A percentile compares a stretch with the other conserved stretches of the same genome.
Conservation (phyloP, 495 filamentous ascomycete genomes). For the Delitschia confertaspora region DNA sequence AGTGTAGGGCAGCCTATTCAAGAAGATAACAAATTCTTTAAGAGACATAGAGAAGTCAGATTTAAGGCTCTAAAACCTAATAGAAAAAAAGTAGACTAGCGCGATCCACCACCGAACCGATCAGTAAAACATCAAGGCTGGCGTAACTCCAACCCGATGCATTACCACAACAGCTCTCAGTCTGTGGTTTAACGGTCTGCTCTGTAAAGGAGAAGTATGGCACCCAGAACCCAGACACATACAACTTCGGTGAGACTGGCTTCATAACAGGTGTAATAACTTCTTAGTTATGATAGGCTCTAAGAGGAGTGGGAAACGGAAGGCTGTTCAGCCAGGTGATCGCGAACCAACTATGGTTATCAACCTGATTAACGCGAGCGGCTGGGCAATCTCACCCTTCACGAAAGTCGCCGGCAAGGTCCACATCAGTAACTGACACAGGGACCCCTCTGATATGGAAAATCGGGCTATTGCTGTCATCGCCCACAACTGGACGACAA, state of each 20-base stretch:
- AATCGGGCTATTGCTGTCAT: slow-evolving; percentile 2
- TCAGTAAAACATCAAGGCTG: no score
- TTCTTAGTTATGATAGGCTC: slow-evolving; percentile 10
- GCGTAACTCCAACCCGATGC: no score
- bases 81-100: no score
- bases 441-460: not conserved
- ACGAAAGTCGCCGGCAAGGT: slow-evolving; percentile 8
- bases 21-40: no score
- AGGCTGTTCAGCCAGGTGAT: slow-evolving; percentile 35
- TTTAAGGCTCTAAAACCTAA: no score
- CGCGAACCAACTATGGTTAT: slow-evolving; percentile 37
- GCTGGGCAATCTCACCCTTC: slow-evolving; percentile 10
- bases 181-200: no score
- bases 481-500: slow-evolving; percentile 9
- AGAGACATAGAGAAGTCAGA: no score
- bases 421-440: slow-evolving; percentile 12
- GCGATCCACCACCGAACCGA: no score
- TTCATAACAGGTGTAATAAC: slow-evolving; percentile 33
- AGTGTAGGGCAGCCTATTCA: no score
- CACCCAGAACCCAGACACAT: slow-evolving; percentile 35
- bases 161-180: no score
- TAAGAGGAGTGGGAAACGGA: slow-evolving; percentile 20
- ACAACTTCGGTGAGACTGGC: slow-evolving; percentile 42
- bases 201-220: no score
- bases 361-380: slow-evolving; percentile 25